A percentile compares a stretch with the other conserved stretches of the same genome.
Evolutionary conservation across 2,329 filamentous ascomycete genomes (phyloP).

Genomic region (Aspergillus sp.): DNA sequence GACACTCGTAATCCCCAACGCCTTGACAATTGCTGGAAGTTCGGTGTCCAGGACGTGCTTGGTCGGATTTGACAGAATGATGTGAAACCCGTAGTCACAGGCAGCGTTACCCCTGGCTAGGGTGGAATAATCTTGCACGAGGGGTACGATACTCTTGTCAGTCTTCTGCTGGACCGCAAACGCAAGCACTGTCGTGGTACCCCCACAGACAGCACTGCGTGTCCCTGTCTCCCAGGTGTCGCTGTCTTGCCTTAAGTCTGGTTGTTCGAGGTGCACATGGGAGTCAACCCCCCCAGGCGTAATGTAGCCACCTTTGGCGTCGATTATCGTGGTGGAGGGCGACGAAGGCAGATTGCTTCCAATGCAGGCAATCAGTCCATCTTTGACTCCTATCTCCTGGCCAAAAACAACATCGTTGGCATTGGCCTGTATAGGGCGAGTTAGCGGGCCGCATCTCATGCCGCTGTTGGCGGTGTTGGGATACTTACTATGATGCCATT

Average conservation of each 20-base stretch:
- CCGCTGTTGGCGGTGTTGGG: too few relatives aligned
- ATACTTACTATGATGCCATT: too few relatives aligned
- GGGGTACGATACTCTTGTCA: conserved; percentile 47
- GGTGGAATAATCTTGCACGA: conserved; percentile 50
- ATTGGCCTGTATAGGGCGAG: too few relatives aligned
- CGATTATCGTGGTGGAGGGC: conserved; percentile 18
- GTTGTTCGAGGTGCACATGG: conserved; percentile 51
- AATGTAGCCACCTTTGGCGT: conserved; percentile 19
- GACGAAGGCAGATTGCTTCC: conserved; percentile 35
- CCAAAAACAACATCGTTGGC: conserved; percentile 4
- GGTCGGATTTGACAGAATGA: conserved; percentile 40
- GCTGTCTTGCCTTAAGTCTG: conserved; percentile 33
- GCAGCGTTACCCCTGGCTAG: conserved; percentile 49
- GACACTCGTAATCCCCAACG: conserved; percentile 44
- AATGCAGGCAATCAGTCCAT: conserved; percentile 49
- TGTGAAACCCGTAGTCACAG: conserved; percentile 56
- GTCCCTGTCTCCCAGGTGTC: conserved; percentile 53
- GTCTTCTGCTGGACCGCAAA: conserved; percentile 57
- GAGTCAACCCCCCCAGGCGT: conserved; percentile 49
- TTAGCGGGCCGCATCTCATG: too few relatives aligned
- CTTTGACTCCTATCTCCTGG: conserved; percentile 49
- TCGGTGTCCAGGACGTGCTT: conserved; percentile 34
- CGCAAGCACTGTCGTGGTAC: conserved; percentile 55
- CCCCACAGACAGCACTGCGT: conserved; percentile 52
- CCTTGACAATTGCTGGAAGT: conserved; percentile 34